Evolutionary conservation across 2,329 filamentous ascomycete species (phyloP), one percentile per base, ranked within the genome.

Genomic region (Colletotrichum salicis): DNA sequence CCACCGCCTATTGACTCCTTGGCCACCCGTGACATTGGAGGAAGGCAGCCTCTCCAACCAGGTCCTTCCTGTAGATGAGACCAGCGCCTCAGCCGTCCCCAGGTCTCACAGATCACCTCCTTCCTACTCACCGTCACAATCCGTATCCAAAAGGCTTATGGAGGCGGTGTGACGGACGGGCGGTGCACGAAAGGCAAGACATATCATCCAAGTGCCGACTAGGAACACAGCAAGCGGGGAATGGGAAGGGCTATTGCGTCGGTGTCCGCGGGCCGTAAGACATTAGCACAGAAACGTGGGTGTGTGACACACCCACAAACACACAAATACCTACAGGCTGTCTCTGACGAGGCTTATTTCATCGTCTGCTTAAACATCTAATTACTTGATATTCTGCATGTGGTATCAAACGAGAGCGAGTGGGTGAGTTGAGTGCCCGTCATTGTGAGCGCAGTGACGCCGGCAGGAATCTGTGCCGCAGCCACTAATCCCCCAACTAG

Each of bases 131-230:
- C n/a, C 41, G 19, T 48, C 27, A n/a, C 4, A 5, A 33, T 45
- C 8, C n/a, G 27, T 15, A 8, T 7, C 33, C 11, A 5, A 27
- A 15, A 19, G 4, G 7, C 1, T 6, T 27, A 6, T 13, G 22
- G 35, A 2, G 11, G 10, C 11, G 11, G 7, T 12, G 8, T 29
- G 6, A 5, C 19, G 37, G 37, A 8, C 19, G 19, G 19, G 41
- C 41, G 10, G 54, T 63, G 60, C 45, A 54, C 45, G 48, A 10
- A 31, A 63, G 24, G 13, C 60, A n/a, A 37, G 48, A 63, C 60
- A 55, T 5, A 22, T 6, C 22, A 35, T 41, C 15, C 8, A 10
- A 37, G 6, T 54, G 51, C 15, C 48, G 12, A 29, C 7, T 35
- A 24, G 27, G 8, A 22, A 19, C 13, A n/a, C n/a, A 22, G 19